phyloP scores from a whole-genome alignment of 73 alveolate genomes.

The Paramecium tetraurelia region DNA sequence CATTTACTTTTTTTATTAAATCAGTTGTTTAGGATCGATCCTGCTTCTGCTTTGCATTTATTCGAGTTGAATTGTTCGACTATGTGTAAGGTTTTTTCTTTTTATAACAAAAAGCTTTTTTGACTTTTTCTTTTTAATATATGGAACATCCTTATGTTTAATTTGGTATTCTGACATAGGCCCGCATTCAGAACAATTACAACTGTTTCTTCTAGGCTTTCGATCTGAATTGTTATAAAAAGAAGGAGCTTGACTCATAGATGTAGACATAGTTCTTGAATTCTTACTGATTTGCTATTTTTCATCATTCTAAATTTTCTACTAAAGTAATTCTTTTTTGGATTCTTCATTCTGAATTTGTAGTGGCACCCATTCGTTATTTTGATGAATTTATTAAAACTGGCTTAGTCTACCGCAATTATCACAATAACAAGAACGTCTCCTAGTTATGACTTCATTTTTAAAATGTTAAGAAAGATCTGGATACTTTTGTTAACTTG shows the following conservation, averaged over 20 bases:
- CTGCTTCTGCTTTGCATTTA: neutral
- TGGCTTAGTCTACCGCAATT: conserved; percentile 8
- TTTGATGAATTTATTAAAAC: neutral
- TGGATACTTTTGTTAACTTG: neutral
- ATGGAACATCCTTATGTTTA: neutral
- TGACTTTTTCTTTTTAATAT: neutral
- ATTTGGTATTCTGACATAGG: neutral
- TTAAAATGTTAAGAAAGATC: neutral
- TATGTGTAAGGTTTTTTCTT: neutral
- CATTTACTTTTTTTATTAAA: neutral
- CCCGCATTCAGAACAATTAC: conserved; percentile 24
- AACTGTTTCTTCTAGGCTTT: neutral
- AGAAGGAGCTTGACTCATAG: neutral
- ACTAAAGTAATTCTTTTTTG: neutral
- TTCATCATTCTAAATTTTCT: neutral
- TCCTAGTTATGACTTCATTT: neutral
- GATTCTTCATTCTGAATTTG: neutral
- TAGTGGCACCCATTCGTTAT: neutral
- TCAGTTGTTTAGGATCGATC: neutral
- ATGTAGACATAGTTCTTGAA: neutral
- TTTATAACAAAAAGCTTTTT: neutral
- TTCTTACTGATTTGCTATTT: neutral
- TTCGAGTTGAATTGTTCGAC: neutral
- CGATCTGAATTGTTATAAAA: neutral
- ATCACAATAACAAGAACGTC: neutral